Evolutionary conservation across 176 grass and related monocot genomes (phyloP).

Genomic region (Carex kokanica): DNA sequence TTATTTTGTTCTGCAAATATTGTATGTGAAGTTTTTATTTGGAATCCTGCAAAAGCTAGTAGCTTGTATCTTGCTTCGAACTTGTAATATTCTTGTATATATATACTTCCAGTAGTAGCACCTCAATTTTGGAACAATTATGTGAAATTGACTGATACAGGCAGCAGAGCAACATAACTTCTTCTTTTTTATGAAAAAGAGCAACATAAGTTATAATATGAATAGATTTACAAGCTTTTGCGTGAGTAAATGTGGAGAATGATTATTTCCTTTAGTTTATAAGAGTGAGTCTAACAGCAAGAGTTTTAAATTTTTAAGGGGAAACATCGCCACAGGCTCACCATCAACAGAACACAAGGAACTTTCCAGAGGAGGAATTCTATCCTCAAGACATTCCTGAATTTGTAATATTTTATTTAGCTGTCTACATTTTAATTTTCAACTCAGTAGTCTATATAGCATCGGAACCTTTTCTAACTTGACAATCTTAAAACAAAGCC

Average conservation of each 20-base stretch:
- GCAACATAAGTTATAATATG: neutral
- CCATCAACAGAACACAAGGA: conserved; percentile 33
- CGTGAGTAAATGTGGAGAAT: neutral
- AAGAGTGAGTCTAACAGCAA: conserved; percentile 21
- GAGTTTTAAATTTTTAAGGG: conserved; percentile 33
- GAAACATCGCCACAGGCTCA: conserved; percentile 35
- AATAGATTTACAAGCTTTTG: neutral
- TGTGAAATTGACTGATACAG: neutral
- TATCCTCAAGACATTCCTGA: conserved; percentile 43
- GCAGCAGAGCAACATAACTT: neutral
- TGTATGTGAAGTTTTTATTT: conserved; percentile 1
- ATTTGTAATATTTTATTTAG: conserved; percentile 20
- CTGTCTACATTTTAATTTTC: neutral
- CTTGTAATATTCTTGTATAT: neutral
- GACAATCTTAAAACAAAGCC: conserved; percentile 40
- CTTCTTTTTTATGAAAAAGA: too few relatives aligned
- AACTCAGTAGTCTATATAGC: conserved; percentile 18
- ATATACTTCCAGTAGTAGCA: neutral
- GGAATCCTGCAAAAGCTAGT: neutral
- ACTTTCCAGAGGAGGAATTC: conserved; percentile 31
- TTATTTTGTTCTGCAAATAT: neutral
- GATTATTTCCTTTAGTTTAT: neutral
- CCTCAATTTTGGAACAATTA: neutral
- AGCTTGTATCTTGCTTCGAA: neutral
- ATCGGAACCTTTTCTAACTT: conserved; percentile 13